Evolutionary conservation across 2,329 filamentous ascomycete species (phyloP).

Genomic region (Neopestalotiopsis rosae): DNA sequence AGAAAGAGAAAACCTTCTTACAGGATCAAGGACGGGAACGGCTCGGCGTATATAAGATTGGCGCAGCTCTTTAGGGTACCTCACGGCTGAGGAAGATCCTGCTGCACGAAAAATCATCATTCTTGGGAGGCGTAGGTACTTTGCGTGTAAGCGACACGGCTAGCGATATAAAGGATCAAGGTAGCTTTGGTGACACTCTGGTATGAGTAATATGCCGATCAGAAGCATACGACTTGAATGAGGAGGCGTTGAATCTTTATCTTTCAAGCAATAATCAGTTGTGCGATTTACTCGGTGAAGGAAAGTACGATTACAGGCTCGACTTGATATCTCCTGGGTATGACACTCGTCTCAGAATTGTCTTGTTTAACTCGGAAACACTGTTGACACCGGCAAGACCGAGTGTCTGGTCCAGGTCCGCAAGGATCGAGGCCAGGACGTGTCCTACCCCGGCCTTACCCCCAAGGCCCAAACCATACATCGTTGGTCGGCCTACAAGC

Average conservation of each 20-base stretch:
- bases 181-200: neutral
- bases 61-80: neutral
- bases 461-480: constrained; percentile 57
- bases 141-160: neutral
- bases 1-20: neutral
- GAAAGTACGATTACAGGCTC: constrained; percentile 30
- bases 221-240: neutral
- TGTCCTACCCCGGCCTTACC: constrained; percentile 56
- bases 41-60: constrained; percentile 6
- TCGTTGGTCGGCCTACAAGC: constrained; percentile 56
- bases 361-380: constrained; percentile 41
- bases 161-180: neutral
- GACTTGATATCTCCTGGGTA: constrained; percentile 40
- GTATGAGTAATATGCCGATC: neutral
- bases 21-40: neutral
- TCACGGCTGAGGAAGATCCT: neutral
- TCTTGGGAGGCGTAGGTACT: neutral
- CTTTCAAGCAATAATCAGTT: neutral
- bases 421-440: constrained; percentile 53
- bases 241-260: neutral
- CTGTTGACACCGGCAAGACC: constrained; percentile 56
- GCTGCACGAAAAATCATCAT: neutral
- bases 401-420: constrained; percentile 61
- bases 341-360: constrained; percentile 38
- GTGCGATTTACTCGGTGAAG: neutral